Evolutionary conservation across 768 basidiomycete genomes (phyloP).

Genomic region (Auriscalpium vulgare): DNA sequence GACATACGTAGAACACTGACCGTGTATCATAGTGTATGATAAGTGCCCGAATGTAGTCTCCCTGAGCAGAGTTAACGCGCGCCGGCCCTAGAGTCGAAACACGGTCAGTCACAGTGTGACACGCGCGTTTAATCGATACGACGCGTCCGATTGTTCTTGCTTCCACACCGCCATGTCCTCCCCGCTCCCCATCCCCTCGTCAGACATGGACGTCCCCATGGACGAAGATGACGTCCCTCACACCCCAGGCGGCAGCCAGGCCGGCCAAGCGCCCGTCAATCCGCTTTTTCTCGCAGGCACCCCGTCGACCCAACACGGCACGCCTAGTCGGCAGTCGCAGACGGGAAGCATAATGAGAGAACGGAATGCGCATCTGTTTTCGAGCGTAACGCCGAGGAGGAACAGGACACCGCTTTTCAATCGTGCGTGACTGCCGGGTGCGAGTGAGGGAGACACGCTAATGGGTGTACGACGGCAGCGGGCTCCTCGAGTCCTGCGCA

Average conservation of each 20-base stretch:
- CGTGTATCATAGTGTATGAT: too few relatives aligned
- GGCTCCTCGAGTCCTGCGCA: constrained; percentile 22
- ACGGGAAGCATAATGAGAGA: background rate
- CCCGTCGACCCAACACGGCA: constrained; percentile 11
- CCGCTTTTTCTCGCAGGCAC: constrained; percentile 14
- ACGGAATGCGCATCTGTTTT: background rate
- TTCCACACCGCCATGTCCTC: constrained; percentile 13
- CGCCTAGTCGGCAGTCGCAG: constrained; percentile 3
- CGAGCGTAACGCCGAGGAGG: constrained; percentile 13
- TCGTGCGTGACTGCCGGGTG: constrained; percentile 1
- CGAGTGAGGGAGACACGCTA: background rate
- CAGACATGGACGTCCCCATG: constrained; percentile 9
- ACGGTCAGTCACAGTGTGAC: constrained; percentile 15
- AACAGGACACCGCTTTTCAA: constrained; percentile 11
- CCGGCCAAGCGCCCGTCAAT: constrained; percentile 17
- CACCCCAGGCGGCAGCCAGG: constrained; percentile 22
- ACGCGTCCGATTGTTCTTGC: background rate
- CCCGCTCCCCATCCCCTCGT: constrained; percentile 13
- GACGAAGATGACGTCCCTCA: constrained; percentile 11
- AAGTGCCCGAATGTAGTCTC: too few relatives aligned
- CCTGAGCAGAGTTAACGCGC: background rate
- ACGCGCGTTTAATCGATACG: constrained; percentile 5
- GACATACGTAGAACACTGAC: constrained; percentile 2
- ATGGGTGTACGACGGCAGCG: background rate
- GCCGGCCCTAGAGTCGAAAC: background rate